Evolutionary conservation across 2,329 filamentous ascomycete species (phyloP).

Genomic region (Fusarium lateritium): DNA sequence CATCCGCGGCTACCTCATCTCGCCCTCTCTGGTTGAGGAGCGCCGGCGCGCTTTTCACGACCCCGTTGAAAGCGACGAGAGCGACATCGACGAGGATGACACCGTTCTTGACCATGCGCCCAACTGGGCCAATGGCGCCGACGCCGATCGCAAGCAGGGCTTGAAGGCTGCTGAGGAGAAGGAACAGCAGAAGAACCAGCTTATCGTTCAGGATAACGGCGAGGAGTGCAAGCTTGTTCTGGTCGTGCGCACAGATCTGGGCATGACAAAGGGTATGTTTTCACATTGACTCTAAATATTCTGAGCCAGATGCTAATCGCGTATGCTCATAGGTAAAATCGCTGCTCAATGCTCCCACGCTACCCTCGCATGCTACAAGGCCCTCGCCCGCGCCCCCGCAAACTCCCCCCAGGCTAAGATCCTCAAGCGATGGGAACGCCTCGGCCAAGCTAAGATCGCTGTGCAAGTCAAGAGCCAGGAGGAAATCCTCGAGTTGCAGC

Average conservation of each 20-base stretch:
- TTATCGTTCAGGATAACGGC: slow-evolving; percentile 52
- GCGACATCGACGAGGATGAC: slow-evolving; percentile 75
- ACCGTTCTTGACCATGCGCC: slow-evolving; percentile 75
- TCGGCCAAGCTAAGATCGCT: slow-evolving; percentile 94
- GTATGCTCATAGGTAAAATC: slow-evolving; percentile 82
- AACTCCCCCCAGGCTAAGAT: slow-evolving; percentile 71
- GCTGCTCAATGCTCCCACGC: slow-evolving; percentile 95
- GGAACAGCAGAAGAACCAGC: slow-evolving; percentile 62
- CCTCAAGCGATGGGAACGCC: slow-evolving; percentile 86
- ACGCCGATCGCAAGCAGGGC: slow-evolving; percentile 72
- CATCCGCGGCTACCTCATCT: slow-evolving; percentile 71
- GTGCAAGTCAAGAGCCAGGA: slow-evolving; percentile 91
- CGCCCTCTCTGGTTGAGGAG: slow-evolving; percentile 70
- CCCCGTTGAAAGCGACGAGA: slow-evolving; percentile 78
- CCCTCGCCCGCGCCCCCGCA: slow-evolving; percentile 72
- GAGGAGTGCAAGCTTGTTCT: slow-evolving; percentile 97
- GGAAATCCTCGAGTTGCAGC: slow-evolving; percentile 80
- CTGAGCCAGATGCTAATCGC: background rate
- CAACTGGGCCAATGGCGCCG: slow-evolving; percentile 75
- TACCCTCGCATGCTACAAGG: slow-evolving; percentile 98
- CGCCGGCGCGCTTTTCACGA: slow-evolving; percentile 69
- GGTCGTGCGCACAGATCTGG: slow-evolving; percentile 92
- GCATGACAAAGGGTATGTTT: slow-evolving; percentile 92
- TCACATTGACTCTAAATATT: fast-evolving
- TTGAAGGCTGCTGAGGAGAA: slow-evolving; percentile 61